A percentile compares a stretch with the other conserved stretches of the same genome.
Evolutionary conservation across 768 basidiomycete genomes (phyloP).

Genomic region (Amanita rimosa): DNA sequence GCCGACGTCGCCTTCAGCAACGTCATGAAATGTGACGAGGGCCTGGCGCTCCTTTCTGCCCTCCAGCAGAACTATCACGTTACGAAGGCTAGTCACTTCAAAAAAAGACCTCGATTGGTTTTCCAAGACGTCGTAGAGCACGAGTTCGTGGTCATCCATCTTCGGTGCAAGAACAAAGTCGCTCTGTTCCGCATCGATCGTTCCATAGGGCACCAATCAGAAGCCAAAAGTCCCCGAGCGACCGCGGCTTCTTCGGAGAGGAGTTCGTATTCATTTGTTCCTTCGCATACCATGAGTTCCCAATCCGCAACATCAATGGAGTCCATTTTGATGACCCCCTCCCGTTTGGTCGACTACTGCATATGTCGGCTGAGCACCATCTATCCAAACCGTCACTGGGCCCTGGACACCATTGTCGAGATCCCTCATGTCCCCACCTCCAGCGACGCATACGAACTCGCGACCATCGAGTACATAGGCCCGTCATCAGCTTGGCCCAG

Average conservation of each 20-base stretch:
- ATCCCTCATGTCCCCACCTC: not conserved
- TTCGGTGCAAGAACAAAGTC: not conserved
- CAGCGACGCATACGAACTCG: not conserved
- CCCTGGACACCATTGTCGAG: not conserved
- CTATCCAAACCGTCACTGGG: not conserved
- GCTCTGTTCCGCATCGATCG: not conserved
- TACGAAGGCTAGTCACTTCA: not conserved
- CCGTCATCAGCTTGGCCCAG: not conserved
- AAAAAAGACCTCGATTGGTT: not conserved
- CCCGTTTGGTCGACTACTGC: not conserved
- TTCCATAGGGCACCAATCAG: not conserved
- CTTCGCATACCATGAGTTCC: not conserved
- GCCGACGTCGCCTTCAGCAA: not conserved
- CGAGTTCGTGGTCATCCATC: not conserved
- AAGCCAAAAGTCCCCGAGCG: not conserved
- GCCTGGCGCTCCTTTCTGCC: not conserved
- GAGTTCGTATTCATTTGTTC: not conserved
- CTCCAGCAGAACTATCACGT: not conserved
- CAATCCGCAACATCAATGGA: not conserved
- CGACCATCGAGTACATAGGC: not conserved
- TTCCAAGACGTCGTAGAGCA: not conserved
- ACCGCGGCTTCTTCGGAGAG: not conserved
- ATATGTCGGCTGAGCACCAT: not conserved
- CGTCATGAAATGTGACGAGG: not conserved
- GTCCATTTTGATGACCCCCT: not conserved